Base-by-base conservation (phyloP, 169 alveolate genomes). In the Babesia ovata region DNA sequence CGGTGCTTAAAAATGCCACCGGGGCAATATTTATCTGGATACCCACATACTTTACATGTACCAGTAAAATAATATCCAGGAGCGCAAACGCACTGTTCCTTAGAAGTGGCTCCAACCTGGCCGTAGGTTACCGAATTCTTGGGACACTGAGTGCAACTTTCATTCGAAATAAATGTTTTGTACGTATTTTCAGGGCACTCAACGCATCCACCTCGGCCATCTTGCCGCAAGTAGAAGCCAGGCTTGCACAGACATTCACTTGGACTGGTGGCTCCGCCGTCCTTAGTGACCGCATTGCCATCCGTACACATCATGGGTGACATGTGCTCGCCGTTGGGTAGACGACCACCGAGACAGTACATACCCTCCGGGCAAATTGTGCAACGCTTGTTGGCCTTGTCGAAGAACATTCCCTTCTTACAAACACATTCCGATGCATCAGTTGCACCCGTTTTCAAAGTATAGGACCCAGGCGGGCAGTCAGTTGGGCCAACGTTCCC, bases 1-100 rank as follows among this genome's bases (percentile, higher is more conserved):
- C 70, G 91, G 48, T 75, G 84, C 50, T 79, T 74, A 46, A 92
- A 87, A 58, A 83, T n/a, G n/a, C 95, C 95, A 13, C 95, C 95
- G 6, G 92, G 93, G 71, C 95, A 92, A 52, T 86, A 92, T 58
- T 77, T 86, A 56, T 77, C 79, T 9, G 79, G 62, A 72, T 63
- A 74, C 21, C 83, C 84, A 66, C 95, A 92, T 29, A 93, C 84
- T 21, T 81, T 73, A 65, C 95, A 92, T 28, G 81, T 77, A 26
- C 60, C 53, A 69, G 84, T 86, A 69, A 81, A 88, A 70, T 70
- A 91, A 81, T 91, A 86, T 2, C 95, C 95, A 19, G 92, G 86
- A 44, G 81, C 52, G 65, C 95, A 92, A n/a, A 87, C 66, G 72
- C 95, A 92, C 42, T 87, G 86, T 7, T 76, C 79, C n/a, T 85